Evolutionary conservation across 257 asterid species (phyloP).

Genomic region (Solanum microdontum): DNA sequence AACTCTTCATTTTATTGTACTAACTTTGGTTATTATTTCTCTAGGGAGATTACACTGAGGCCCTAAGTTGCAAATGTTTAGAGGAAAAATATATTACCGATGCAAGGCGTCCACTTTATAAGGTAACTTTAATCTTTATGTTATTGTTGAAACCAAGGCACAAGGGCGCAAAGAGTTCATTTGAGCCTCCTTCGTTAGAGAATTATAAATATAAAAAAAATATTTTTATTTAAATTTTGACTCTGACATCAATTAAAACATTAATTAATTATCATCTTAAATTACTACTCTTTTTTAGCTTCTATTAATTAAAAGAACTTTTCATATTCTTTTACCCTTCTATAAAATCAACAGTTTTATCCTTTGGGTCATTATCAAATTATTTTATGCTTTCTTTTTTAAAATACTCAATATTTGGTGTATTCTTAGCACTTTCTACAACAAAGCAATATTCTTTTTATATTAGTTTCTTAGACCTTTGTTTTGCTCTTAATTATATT

Average conservation of each 20-base stretch:
- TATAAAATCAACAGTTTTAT: too few species aligned
- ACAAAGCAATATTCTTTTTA: not conserved
- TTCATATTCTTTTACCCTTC: too few species aligned
- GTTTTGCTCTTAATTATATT: not conserved
- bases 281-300: too few species aligned
- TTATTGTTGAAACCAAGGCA: not conserved
- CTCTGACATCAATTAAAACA: too few species aligned
- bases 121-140: not conserved
- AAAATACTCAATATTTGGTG: too few species aligned
- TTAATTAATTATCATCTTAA: too few species aligned
- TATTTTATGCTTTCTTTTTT: too few species aligned
- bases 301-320: too few species aligned
- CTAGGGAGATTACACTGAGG: not conserved
- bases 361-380: too few species aligned
- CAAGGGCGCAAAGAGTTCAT: not conserved
- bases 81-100: not conserved
- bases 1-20: not conserved
- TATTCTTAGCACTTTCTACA: too few species aligned
- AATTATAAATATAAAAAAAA: too few species aligned
- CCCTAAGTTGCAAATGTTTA: not conserved
- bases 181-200: not conserved
- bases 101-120: slow-evolving; percentile 5
- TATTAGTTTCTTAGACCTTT: not conserved
- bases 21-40: not conserved
- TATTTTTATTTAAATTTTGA: too few species aligned